Base-by-base conservation (phyloP, 2,329 filamentous ascomycete species). In the Aspergillus candidus region DNA sequence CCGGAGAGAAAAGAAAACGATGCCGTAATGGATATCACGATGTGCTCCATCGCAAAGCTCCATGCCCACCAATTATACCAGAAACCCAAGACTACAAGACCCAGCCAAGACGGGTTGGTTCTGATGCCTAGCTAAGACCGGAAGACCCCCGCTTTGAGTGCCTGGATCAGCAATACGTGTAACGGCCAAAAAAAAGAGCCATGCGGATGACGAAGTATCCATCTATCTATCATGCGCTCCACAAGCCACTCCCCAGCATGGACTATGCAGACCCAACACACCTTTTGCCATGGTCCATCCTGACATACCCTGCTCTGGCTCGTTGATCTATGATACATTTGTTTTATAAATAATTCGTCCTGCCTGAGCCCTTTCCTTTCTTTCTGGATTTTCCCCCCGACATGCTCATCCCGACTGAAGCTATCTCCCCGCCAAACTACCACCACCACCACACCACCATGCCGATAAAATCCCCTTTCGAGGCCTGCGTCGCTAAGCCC, bases 401-500 rank as follows among this genome's bases (percentile, higher is more conserved):
- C 35, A 43, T 36, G 32, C 14, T 22, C 30, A 32, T 46, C 31
- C 32, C 40, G 32, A 33, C 1, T 29, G 30, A 29, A 38, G 31
- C 32, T 33, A 41, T 39, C 42, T 30, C 43, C 35, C 35, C 41
- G 39, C 32, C 50, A 47, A 33, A 33, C 56, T 57, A 52, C 49
- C 43, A 49, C 49, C 32, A 37, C 54, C 51, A 49, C 18, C 17
- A 18, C 17, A 18, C 51, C 51, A 51, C 47, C 39, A 61, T 61
- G 55, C 67, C 62, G 7, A 59, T 67, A 44, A 67, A 68, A 49
- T 88, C 83, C n/a, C 87, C 88, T 7, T 94, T 94, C 61, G 81
- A 85, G 39, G 73, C 79, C 40, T 86, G 86, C 22, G 77, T 83
- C 32, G 86, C 86, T 17, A 74, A 76, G 41, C 80, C 90, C 15